phyloP scores from a whole-genome alignment of 2,329 filamentous ascomycete genomes.

The Aureobasidium zeae region DNA sequence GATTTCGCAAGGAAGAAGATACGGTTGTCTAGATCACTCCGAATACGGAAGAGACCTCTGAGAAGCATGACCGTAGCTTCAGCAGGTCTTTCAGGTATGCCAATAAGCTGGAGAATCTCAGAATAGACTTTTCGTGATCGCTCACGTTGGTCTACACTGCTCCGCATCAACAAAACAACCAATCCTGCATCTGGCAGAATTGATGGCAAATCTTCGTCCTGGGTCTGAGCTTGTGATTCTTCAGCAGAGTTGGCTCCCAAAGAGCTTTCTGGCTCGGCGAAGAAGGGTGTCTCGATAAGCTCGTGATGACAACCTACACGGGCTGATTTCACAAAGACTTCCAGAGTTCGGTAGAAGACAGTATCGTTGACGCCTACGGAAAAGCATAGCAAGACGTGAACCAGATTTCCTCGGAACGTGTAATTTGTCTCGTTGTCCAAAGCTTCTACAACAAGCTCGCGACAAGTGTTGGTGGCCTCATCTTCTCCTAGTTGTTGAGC shows the following conservation, averaged over 20 bases:
- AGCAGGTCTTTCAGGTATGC: constrained; percentile 26
- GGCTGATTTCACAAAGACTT: constrained; percentile 8
- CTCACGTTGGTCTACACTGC: constrained; percentile 13
- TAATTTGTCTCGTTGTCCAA: constrained; percentile 10
- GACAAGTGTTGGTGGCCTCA: constrained; percentile 6
- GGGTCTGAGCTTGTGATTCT: neutral
- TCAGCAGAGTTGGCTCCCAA: neutral
- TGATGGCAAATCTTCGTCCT: constrained; percentile 7
- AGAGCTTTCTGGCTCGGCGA: neutral
- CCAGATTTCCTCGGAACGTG: constrained; percentile 8
- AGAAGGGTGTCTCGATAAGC: constrained; percentile 5
- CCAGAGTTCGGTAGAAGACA: constrained; percentile 2
- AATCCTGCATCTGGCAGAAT: constrained; percentile 15
- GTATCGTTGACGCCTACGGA: neutral
- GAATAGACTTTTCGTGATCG: constrained; percentile 17
- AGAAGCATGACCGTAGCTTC: constrained; percentile 23
- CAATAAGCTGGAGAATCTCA: constrained; percentile 24
- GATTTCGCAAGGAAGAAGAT: constrained; percentile 62
- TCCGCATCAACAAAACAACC: constrained; percentile 16
- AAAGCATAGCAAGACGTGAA: constrained; percentile 7
- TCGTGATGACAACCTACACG: constrained; percentile 2
- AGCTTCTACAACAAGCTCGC: constrained; percentile 3
- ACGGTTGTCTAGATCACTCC: constrained; percentile 70
- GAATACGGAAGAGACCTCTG: constrained; percentile 58
- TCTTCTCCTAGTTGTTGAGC: constrained; percentile 14